Evolutionary conservation across 306 rosid species (phyloP).

Genomic region (Abrus precatorius): DNA sequence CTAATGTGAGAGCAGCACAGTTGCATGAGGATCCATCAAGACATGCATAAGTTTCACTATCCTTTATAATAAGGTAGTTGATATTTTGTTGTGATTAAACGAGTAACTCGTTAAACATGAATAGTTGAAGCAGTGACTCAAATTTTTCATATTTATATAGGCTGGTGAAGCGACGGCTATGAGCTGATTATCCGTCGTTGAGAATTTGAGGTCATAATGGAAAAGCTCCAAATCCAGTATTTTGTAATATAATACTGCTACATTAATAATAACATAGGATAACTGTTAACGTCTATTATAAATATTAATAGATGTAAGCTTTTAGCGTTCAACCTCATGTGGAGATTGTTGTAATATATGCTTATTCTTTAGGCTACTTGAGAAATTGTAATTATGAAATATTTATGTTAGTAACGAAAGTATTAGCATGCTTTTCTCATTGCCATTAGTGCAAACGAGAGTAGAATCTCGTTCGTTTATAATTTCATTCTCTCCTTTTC

Average conservation of each 20-base stretch:
- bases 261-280: conserved; percentile 48
- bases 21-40: conserved; percentile 96
- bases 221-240: conserved; percentile 51
- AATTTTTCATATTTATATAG: conserved; percentile 50
- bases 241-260: conserved; percentile 63
- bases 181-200: conserved; percentile 53
- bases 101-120: conserved; percentile 34
- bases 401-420: conserved; percentile 34
- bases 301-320: conserved; percentile 51
- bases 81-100: conserved; percentile 18
- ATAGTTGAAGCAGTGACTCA: conserved; percentile 15
- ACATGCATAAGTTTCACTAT: conserved; percentile 65
- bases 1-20: conserved; percentile 86
- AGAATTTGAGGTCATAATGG: conserved; percentile 47
- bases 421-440: conserved; percentile 36
- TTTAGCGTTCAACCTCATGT: conserved; percentile 50
- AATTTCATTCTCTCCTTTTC: conserved; percentile 3
- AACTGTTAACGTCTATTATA: conserved; percentile 51
- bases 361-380: conserved; percentile 57
- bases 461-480: conserved; percentile 11
- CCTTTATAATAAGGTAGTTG: conserved; percentile 49
- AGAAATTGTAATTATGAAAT: conserved; percentile 54
- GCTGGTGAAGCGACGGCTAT: conserved; percentile 43
- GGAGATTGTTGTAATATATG: conserved; percentile 66
- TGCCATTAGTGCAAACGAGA: not conserved